Conservation (phyloP, 2,329 filamentous ascomycete species). For the Aspergillus viridinutans region DNA sequence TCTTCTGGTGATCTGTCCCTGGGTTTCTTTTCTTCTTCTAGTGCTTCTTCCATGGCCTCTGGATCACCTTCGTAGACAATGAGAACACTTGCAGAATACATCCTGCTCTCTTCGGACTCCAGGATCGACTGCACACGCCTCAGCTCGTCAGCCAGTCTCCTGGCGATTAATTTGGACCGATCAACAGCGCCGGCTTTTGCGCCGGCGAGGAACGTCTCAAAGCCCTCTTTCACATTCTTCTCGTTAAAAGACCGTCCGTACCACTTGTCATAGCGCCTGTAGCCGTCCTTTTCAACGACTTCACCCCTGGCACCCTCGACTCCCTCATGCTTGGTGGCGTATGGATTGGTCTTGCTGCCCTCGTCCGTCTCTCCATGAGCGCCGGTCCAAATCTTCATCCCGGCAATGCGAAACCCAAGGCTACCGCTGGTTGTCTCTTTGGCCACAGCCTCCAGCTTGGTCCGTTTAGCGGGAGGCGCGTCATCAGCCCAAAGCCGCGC, state of each 20-base stretch:
- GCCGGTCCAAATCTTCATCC: conserved; percentile 58
- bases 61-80: conserved; percentile 64
- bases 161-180: conserved; percentile 42
- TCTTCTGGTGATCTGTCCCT: conserved; percentile 24
- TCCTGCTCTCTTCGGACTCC: conserved; percentile 58
- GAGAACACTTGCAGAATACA: conserved; percentile 63
- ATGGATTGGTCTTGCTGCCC: conserved; percentile 30
- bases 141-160: conserved; percentile 40
- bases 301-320: conserved; percentile 43
- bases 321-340: conserved; percentile 41
- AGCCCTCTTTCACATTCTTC: conserved; percentile 54
- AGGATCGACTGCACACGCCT: conserved; percentile 45
- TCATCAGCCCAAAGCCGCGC: conserved; percentile 77
- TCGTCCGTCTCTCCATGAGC: conserved; percentile 29
- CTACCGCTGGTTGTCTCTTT: conserved; percentile 56
- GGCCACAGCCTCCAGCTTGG: conserved; percentile 56
- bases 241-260: conserved; percentile 59
- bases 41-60: conserved; percentile 49
- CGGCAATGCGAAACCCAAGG: conserved; percentile 61
- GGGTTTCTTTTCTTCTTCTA: conserved; percentile 42
- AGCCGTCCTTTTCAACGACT: conserved; percentile 48
- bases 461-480: conserved; percentile 55
- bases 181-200: conserved; percentile 38
- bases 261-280: conserved; percentile 61
- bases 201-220: conserved; percentile 54